Evolutionary conservation across 306 rosid species (phyloP).

Genomic region (Biancaea sappan): DNA sequence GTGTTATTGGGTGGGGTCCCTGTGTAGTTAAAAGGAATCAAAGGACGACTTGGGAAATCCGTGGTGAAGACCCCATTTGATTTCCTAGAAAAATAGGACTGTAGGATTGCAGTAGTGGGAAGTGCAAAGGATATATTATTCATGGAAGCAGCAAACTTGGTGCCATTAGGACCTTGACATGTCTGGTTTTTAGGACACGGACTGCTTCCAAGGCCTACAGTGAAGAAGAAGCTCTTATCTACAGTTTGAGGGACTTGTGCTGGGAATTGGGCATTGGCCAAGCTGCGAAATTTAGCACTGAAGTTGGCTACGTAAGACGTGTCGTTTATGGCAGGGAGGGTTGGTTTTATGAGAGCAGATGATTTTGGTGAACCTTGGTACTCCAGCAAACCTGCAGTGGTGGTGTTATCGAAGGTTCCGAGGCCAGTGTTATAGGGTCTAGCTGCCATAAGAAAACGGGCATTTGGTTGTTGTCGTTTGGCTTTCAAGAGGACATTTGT

Average conservation of each 20-base stretch:
- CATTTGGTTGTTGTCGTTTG: conserved; percentile 19
- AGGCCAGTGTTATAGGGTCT: conserved; percentile 36
- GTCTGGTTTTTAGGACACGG: conserved; percentile 41
- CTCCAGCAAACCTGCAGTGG: conserved; percentile 30
- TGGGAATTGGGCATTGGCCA: conserved; percentile 27
- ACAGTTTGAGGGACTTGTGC: conserved; percentile 31
- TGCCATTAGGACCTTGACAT: conserved; percentile 40
- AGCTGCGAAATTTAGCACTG: conserved; percentile 35
- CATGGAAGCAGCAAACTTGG: conserved; percentile 34
- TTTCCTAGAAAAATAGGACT: conserved; percentile 37
- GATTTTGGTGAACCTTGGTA: background rate
- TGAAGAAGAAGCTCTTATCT: conserved; percentile 36
- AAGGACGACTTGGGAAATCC: conserved; percentile 32
- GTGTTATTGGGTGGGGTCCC: conserved; percentile 38
- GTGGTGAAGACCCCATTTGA: conserved; percentile 37
- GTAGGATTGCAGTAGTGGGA: conserved; percentile 24
- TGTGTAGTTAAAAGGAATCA: conserved; percentile 28
- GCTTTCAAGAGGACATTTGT: conserved; percentile 34
- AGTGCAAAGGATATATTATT: conserved; percentile 34
- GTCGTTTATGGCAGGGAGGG: conserved; percentile 41
- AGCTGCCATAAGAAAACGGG: conserved; percentile 33
- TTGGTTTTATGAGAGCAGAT: conserved; percentile 21
- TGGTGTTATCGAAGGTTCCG: conserved; percentile 34
- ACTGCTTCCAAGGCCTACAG: conserved; percentile 38
- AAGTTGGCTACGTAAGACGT: conserved; percentile 29